Base-by-base conservation (phyloP, 768 basidiomycete species). In the Tricholoma furcatifolium region DNA sequence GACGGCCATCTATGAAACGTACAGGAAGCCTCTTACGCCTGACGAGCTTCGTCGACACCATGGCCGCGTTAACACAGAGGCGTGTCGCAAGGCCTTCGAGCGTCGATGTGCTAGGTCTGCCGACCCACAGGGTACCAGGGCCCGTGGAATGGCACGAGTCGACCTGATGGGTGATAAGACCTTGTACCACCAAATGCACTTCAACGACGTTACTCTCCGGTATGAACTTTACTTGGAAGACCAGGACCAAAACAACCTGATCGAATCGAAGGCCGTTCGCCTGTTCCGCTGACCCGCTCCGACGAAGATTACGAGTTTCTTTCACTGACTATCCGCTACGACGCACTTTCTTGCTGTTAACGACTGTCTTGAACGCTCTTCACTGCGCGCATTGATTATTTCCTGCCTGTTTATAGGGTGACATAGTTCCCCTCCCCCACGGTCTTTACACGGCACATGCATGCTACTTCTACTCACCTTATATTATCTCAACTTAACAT, bases 101-200 rank as follows among this genome's bases (percentile, higher is more conserved):
- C 73, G 77, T 47, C 71, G 80, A 43, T 81, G 79, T 61, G 60
- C 65, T 31, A 73, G 78, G 44, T 67, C 69, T 27, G 72, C 73
- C 1, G 75, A 74, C 27, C 57, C 70, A 14, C 70, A 70, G 47
- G 71, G 65, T 48, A 77, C 76, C 51, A 71, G 74, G 55, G 64
- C 67, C 30, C 66, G 74, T 43, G 84, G 84, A 6, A 72, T 83
- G 66, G 71, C 75, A 48, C 75, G 85, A 15, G 75, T 85, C 43
- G 85, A 87, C 54, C 62, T 81, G 31, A 65, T 86, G 50, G 62
- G 71, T 20, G 79, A 81, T 8, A 76, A 65, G 49, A 77, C 80
- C 23, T 62, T 83, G 49, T 86, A 85, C 64, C 73, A 74, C 43
- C 81, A 81, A 27, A 60, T 86, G 74, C 42, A 54, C 15, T 34